These are phyloP conservation scores for Amanita exitialis DNA, from an alignment of 768 basidiomycete species.

Conservation along the genomic window DNA sequence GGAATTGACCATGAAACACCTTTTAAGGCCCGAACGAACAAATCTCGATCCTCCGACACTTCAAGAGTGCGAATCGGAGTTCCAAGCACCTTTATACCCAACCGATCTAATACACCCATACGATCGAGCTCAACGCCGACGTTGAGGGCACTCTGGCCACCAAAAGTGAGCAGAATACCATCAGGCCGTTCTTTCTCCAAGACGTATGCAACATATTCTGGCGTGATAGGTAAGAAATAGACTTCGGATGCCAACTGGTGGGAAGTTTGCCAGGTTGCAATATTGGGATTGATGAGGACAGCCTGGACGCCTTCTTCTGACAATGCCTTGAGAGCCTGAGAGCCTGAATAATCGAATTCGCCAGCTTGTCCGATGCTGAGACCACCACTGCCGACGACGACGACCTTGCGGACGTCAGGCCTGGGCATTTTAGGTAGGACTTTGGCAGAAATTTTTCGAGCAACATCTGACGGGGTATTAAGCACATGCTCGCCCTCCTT, in stretches of 20 bases:
- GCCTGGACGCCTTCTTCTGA: conserved; percentile 91
- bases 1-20: conserved; percentile 36
- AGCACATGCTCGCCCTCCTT: conserved; percentile 71
- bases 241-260: conserved; percentile 95
- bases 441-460: conserved; percentile 86
- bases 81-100: conserved; percentile 89
- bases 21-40: conserved; percentile 94
- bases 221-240: conserved; percentile 93
- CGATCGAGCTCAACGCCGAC: conserved; percentile 94
- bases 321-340: conserved; percentile 96
- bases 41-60: conserved; percentile 92
- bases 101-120: conserved; percentile 90
- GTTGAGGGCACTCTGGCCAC: conserved; percentile 96
- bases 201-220: conserved; percentile 97
- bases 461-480: conserved; percentile 91
- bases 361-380: conserved; percentile 97
- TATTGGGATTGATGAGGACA: conserved; percentile 97
- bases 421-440: conserved; percentile 88
- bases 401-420: conserved; percentile 88
- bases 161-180: conserved; percentile 94
- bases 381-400: conserved; percentile 94
- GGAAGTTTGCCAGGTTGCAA: conserved; percentile 98
- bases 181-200: conserved; percentile 98
- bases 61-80: conserved; percentile 93
- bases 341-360: conserved; percentile 99